Evolutionary conservation across 169 alveolate species (phyloP).

Genomic region (Miamiensis avidus): DNA sequence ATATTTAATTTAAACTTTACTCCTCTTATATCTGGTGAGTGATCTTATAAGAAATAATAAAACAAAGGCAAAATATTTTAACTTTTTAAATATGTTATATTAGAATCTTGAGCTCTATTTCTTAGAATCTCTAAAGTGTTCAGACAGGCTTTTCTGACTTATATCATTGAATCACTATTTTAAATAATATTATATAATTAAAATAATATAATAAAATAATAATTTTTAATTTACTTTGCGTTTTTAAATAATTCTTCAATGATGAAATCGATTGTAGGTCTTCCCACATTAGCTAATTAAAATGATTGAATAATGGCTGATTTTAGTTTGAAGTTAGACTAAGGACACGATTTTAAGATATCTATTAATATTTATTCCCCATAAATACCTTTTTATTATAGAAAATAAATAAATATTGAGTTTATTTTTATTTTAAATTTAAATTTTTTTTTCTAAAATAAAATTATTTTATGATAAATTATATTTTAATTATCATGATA

Average conservation of each 20-base stretch:
- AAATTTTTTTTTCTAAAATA: too few species aligned
- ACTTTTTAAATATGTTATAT: conserved; percentile 68
- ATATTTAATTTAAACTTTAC: conserved; percentile 6
- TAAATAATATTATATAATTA: conserved; percentile 11
- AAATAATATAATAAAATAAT: neutral
- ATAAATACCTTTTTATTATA: conserved; percentile 4
- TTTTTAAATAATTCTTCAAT: conserved; percentile 67
- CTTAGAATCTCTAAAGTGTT: conserved; percentile 66
- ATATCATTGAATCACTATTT: conserved; percentile 14
- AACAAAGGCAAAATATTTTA: conserved; percentile 70
- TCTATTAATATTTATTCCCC: conserved; percentile 70
- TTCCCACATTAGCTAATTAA: conserved; percentile 61
- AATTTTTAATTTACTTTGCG: conserved; percentile 26
- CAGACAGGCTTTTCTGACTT: conserved; percentile 65
- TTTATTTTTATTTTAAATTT: too few species aligned
- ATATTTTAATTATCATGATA: too few species aligned
- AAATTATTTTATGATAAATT: too few species aligned
- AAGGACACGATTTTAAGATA: conserved; percentile 60
- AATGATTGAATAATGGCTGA: conserved; percentile 68
- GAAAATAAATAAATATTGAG: neutral
- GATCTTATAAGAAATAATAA: conserved; percentile 63
- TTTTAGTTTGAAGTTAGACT: conserved; percentile 43
- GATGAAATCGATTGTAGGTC: conserved; percentile 75
- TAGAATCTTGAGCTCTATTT: conserved; percentile 62
- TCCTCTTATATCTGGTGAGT: conserved; percentile 62